These are phyloP conservation scores for Solanum lignicaule DNA, from an alignment of 257 asterid genomes.

Conservation along the genomic window DNA sequence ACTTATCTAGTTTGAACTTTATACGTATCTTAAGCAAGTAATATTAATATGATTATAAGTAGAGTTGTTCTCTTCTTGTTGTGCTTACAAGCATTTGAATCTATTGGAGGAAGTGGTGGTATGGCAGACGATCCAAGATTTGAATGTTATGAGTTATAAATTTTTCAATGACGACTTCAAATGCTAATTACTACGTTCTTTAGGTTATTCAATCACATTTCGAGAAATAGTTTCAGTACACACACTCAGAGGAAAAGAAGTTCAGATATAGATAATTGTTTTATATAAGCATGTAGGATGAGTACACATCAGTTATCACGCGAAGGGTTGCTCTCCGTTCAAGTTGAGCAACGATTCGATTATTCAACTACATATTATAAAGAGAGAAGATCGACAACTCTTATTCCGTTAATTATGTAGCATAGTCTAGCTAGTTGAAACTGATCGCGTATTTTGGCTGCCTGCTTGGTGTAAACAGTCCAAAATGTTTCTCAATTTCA, in stretches of 20 bases:
- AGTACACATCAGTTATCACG: neutral
- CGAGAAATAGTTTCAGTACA: neutral
- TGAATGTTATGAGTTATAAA: neutral
- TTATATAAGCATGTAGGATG: neutral
- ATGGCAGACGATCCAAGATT: neutral
- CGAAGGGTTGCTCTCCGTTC: neutral
- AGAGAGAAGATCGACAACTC: neutral
- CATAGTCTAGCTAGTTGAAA: neutral
- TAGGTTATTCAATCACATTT: neutral
- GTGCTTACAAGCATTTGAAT: neutral
- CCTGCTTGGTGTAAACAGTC: slow-evolving; percentile 8
- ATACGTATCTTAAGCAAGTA: neutral
- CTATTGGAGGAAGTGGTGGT: neutral
- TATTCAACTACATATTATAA: neutral
- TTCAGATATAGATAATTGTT: neutral
- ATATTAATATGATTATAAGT: too few species aligned
- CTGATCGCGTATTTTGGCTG: slow-evolving; percentile 15
- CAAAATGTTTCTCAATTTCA: slow-evolving; percentile 16
- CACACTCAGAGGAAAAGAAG: neutral
- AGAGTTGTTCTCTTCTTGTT: neutral
- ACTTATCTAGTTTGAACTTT: neutral
- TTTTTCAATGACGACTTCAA: neutral
- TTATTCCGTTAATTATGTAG: neutral
- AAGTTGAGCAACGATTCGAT: neutral
- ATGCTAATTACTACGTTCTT: neutral